Evolutionary conservation across 2,329 filamentous ascomycete genomes (phyloP), one percentile per base, ranked within the genome.

Genomic region (Neonectria neomacrospora): DNA sequence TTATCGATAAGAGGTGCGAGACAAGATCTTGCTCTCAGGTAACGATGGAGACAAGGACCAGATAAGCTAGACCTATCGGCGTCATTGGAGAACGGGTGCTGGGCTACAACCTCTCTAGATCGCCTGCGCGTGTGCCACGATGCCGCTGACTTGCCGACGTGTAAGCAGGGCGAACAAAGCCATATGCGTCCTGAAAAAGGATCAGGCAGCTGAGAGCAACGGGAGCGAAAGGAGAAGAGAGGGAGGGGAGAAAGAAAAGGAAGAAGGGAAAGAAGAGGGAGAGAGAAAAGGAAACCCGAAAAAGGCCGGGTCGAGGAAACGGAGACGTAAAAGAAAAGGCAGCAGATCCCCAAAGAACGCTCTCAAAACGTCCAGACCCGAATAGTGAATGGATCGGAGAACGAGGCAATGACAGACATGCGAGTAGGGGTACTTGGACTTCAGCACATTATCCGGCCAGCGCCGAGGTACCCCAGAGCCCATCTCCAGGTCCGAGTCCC

Each of bases 51-150:
- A 78, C 80, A 70, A 85, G 79, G 76, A 85, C 80, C 73, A 87
- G 83, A 86, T 86, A 85, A 84, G 84, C 80, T 77, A 81, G 58
- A 79, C 81, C 85, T 85, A 84, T 85, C 81, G 79, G 80, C 80
- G 83, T 86, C 85, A 87, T 86, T 83, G 80, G 66, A 61, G 59
- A 66, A 66, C 42, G 48, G 61, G 32, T 58, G 51, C 50, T 60
- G 63, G 50, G 47, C 53, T 58, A 60, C 63, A 55, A 65, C 57
- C 41, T 58, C 60, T 51, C 64, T 63, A 54, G 45, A 64, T 64
- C 66, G 58, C 53, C 58, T 44, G 52, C 61, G 45, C 60, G 61
- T 48, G 63, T 70, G 64, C 55, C 67, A 67, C 64, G 60, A 61
- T 65, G 30, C 51, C 45, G 51, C 57, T 53, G 34, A 54, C 57